Base-by-base conservation (phyloP, 345 rosid genomes). In the Hypericum androsaemum region DNA sequence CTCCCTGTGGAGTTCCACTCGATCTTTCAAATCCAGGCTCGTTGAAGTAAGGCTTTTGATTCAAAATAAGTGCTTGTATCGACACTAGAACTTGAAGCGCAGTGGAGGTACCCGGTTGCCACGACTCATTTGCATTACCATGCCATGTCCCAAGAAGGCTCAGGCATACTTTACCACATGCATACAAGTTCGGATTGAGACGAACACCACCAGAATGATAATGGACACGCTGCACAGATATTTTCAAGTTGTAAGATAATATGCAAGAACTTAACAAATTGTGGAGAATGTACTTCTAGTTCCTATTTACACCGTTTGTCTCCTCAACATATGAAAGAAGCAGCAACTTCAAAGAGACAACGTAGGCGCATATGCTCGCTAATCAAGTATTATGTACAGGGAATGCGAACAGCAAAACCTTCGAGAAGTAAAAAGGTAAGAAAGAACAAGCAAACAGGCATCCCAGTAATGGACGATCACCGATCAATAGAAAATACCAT, bases 91-190 rank as follows among this genome's bases (percentile, higher is more conserved):
- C 96, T 76, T 90, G 98, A 10, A 87, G 70, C 76, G 78, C 76
- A 35, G 92, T 87, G 7, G 98, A 90, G 41, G 63, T 60, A 17
- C 76, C 76, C 60, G 96, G 89, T 43, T 76, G 71, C 98, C 98
- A 90, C 68, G 69, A 77, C 84, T 90, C 98, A 64, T 60, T 87
- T 68, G 65, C 68, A 37, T 36, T 46, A 59, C 96, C 95, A 53
- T 39, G n/a, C 98, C 98, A 90, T 39, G 98, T 90, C 58, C 85
- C 83, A 37, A 90, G 92, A 65, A 90, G 89, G 76, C 96, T 87
- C 47, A 90, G 83, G 59, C 98, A 90, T 53, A 87, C 95, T 68
- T 90, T 82, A 51, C 98, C 98, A 57, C 72, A 52, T 8, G 37
- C 10, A 58, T 90, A 82, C 68, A 90, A 68, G 66, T 84, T 90